Percentiles rank a stretch among this genome's conserved stretches.
Conservation (phyloP, 768 basidiomycete species). For the Pisolithus marmoratus region DNA sequence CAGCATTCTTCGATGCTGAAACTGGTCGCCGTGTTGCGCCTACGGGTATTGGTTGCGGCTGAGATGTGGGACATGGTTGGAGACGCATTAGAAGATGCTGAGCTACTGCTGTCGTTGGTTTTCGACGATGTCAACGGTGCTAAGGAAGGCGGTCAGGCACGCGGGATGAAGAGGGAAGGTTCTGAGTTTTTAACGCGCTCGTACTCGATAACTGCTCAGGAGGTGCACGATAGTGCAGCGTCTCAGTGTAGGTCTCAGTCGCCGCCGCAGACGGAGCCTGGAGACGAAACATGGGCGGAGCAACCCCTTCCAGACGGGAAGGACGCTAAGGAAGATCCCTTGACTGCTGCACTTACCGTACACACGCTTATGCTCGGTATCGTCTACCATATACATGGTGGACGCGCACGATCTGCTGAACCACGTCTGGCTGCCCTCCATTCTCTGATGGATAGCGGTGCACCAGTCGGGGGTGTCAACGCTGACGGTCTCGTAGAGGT, state of each 20-base stretch:
- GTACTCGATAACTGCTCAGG: constrained; percentile 23
- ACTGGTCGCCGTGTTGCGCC: constrained; percentile 49
- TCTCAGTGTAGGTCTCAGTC: constrained; percentile 20
- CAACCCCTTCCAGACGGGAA: not conserved
- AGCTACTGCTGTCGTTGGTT: constrained; percentile 43
- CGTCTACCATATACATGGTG: constrained; percentile 56
- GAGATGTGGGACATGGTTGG: constrained; percentile 49
- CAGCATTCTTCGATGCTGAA: constrained; percentile 40
- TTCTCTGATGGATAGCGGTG: constrained; percentile 58
- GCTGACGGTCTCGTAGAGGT: constrained; percentile 37
- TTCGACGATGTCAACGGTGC: constrained; percentile 14
- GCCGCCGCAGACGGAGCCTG: constrained; percentile 5
- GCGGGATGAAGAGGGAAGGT: constrained; percentile 8
- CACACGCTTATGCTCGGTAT: constrained; percentile 61
- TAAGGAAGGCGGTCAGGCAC: not conserved
- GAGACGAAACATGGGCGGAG: too few species aligned
- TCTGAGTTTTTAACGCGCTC: constrained; percentile 20
- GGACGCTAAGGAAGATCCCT: constrained; percentile 14
- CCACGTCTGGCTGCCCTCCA: constrained; percentile 55
- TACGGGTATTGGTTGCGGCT: constrained; percentile 50
- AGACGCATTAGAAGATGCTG: constrained; percentile 43
- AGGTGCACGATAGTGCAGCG: constrained; percentile 19
- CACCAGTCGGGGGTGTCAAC: constrained; percentile 31
- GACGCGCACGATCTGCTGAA: constrained; percentile 42
- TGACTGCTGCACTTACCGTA: constrained; percentile 39